These are phyloP conservation scores for Extremus antarcticus DNA, from an alignment of 495 filamentous ascomycete species.

Conservation along the genomic window DNA sequence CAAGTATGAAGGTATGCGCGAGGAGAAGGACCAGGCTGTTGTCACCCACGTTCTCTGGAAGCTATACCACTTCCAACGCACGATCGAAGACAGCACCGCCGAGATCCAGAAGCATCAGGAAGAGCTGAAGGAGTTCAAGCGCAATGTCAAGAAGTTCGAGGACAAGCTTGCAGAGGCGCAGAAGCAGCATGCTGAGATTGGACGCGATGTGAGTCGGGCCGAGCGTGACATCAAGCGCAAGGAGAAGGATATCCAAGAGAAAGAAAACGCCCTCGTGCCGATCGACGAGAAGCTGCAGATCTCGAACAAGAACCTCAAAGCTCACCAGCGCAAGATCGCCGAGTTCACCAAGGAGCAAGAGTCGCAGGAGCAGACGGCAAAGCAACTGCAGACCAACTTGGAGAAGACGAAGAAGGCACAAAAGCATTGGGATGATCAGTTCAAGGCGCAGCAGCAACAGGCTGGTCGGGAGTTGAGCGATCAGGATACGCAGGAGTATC, in stretches of 20 bases:
- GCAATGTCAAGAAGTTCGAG: constrained; percentile 78
- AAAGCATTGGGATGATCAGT: constrained; percentile 77
- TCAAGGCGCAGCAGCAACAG: constrained; percentile 69
- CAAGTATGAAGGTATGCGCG: constrained; percentile 73
- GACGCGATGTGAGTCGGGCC: constrained; percentile 66
- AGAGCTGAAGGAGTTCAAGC: constrained; percentile 85
- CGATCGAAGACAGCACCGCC: constrained; percentile 82
- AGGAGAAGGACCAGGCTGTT: constrained; percentile 83
- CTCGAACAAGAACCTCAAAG: constrained; percentile 56
- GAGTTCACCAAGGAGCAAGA: constrained; percentile 68
- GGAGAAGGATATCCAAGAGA: constrained; percentile 79
- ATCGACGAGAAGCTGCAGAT: constrained; percentile 89
- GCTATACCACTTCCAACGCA: constrained; percentile 84
- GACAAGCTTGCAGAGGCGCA: constrained; percentile 75
- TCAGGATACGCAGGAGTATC: constrained; percentile 81
- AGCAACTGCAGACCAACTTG: constrained; percentile 68
- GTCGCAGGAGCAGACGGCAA: constrained; percentile 49
- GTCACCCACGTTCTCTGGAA: constrained; percentile 96
- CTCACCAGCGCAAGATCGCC: constrained; percentile 52
- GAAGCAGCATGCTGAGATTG: constrained; percentile 66
- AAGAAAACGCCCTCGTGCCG: constrained; percentile 74
- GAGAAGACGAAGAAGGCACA: constrained; percentile 81
- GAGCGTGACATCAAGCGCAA: constrained; percentile 74
- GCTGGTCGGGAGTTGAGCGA: constrained; percentile 78
- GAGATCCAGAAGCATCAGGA: constrained; percentile 92